Evolutionary conservation across 2,329 filamentous ascomycete species (phyloP), one percentile per base, ranked within the genome.

Genomic region (Zymoseptoria tritici): DNA sequence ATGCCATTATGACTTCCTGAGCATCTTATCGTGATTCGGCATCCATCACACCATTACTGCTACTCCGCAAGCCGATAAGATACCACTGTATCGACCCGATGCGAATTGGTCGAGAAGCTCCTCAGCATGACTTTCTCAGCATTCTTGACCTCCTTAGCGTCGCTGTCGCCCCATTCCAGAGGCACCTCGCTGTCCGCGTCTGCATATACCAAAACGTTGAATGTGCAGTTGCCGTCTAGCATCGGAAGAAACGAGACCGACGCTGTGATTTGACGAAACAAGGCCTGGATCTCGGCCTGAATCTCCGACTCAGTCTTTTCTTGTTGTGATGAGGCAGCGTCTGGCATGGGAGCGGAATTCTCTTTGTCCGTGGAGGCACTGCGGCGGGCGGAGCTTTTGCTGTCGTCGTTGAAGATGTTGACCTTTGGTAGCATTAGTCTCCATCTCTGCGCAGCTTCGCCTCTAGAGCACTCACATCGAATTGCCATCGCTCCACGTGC

Each of bases 151-250:
- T 99, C 94, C 79, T 96, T 97, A 57, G 93, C 92, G 75, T 97
- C 94, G 67, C 91, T 96, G 77, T 99, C 94, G 53, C 94, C 94
- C 94, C 94, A 99, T 75, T 99, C 94, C 60, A 99, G 87, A 3
- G 94, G 94, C 13, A 99, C 94, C 54, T 97, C 93, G 60, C 89
- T 94, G 76, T 97, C 92, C 19, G 92, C 92, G 73, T 99, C 93
- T 56, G 94, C 94, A 73, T 99, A 99, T 3, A 99, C 94, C 49
- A 99, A 83, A 54, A 99, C 93, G 72, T 99, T 99, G 81, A 99
- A 99, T 9, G 94, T 97, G 80, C 93, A 99, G 74, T 96, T 90
- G 49, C 92, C 92, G 62, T 90, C 86, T 5, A 99, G 84, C 78
- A 97, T 92, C 0, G 94, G 94, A 11, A 99, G 80, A 74, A 99